Conservation (phyloP, 208 protist species). For the Zelonia costaricensis region DNA sequence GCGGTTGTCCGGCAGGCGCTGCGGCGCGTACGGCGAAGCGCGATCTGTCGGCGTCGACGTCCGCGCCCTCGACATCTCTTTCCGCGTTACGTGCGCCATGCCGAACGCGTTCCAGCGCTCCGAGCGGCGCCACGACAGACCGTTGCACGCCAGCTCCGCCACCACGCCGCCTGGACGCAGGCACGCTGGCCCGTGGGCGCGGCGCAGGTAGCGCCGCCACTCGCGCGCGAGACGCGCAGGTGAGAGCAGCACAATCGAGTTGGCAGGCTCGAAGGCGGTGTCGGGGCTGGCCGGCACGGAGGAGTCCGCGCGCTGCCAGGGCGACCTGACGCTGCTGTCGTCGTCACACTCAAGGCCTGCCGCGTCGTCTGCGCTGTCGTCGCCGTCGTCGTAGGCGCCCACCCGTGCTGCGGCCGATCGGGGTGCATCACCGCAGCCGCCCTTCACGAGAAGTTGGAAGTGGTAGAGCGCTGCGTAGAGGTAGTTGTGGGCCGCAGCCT, state of each 20-base stretch:
- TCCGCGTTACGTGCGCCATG: constrained; percentile 13
- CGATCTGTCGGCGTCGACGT: neutral
- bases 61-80: too few species aligned
- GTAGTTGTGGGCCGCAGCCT: constrained; percentile 62
- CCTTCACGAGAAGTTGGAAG: neutral
- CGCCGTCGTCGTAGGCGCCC: neutral
- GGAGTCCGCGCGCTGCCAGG: neutral
- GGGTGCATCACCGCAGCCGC: too few species aligned
- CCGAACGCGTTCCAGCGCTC: constrained; percentile 53
- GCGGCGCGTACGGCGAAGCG: neutral
- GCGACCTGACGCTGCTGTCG: neutral
- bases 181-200: constrained; percentile 32
- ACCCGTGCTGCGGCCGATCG: too few species aligned
- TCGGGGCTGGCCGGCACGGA: neutral
- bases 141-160: constrained; percentile 37
- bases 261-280: too few species aligned
- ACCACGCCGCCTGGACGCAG: constrained; percentile 16
- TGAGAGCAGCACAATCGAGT: too few species aligned
- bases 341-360: neutral
- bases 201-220: constrained; percentile 49
- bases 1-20: too few species aligned
- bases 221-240: constrained; percentile 53
- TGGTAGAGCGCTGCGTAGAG: constrained; percentile 73
- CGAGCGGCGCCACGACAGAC: constrained; percentile 51
- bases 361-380: neutral